Evolutionary conservation across 2,329 filamentous ascomycete species (phyloP), one percentile per base, ranked within the genome.

Genomic region (Beauveria caledonica): DNA sequence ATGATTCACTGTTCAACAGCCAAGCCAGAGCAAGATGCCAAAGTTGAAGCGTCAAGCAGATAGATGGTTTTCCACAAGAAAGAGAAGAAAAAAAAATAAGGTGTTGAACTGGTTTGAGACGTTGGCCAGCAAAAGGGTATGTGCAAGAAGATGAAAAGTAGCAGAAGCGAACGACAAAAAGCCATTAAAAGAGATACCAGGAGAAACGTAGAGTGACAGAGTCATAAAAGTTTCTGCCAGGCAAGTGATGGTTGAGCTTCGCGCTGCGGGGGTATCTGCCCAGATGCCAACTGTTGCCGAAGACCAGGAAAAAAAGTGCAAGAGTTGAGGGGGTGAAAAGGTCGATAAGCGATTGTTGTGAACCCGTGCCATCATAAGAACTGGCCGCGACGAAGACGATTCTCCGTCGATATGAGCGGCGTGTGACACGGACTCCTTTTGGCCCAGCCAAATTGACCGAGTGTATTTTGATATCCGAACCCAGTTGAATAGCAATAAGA

Each of bases 401-500:
- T 57, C 23, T 40, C 49, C 21, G 58, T 53, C 51, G 44, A 49
- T n/a, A 57, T 46, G n/a, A 61, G 33, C 10, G 15, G 46, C 36
- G 62, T 68, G 67, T 66, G 63, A 66, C 65, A 69, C 67, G 66
- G 62, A 66, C 67, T 68, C 52, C 23, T 66, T 69, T 66, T 68
- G 66, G 65, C 66, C 67, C 69, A 69, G 62, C 66, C 69, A 65
- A 46, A 10, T 60, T 33, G 48, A 50, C 40, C 40, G 27, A 29
- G 50, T 42, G 58, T 62, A 63, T 54, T 54, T 50, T 59, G 50
- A 64, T 64, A 66, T 64, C 63, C 65, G 60, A 63, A 64, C 56
- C 61, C 63, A 59, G 60, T 60, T 59, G 56, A 60, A 58, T 63
- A 46, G 42, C 62, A 60, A 44, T 50, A 58, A 60, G 58, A 57